Percentiles rank a stretch among this genome's conserved stretches.
These are phyloP conservation scores for Xylaria sp. DNA, from an alignment of 2,329 filamentous ascomycete species.

Conservation along the genomic window DNA sequence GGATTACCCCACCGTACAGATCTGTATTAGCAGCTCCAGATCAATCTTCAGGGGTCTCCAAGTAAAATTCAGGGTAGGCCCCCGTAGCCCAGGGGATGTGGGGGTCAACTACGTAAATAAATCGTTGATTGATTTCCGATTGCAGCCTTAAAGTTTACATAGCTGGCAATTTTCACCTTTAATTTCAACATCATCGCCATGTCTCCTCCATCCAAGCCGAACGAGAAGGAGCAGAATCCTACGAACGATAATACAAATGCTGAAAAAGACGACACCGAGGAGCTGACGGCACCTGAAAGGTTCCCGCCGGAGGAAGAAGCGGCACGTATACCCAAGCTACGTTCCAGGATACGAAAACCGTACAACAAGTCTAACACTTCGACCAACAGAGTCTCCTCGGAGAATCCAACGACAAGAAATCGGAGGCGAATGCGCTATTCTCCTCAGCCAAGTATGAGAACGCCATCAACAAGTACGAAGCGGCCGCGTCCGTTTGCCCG, in stretches of 20 bases:
- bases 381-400: slow-evolving; percentile 61
- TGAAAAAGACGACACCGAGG: slow-evolving; percentile 28
- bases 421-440: slow-evolving; percentile 80
- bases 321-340: slow-evolving; percentile 42
- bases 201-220: slow-evolving; percentile 7
- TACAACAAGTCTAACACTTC: slow-evolving; percentile 2
- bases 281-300: slow-evolving; percentile 38
- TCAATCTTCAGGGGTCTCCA: neutral
- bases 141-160: neutral
- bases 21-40: neutral
- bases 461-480: slow-evolving; percentile 81
- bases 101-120: neutral
- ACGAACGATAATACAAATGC: slow-evolving; percentile 16
- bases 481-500: slow-evolving; percentile 77
- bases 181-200: slow-evolving; percentile 10
- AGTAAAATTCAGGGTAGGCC: too few species aligned
- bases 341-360: neutral
- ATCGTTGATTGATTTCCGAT: neutral
- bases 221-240: slow-evolving; percentile 15
- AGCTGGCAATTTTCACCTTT: neutral
- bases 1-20: neutral
- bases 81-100: neutral
- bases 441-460: slow-evolving; percentile 69
- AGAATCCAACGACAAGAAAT: slow-evolving; percentile 74
- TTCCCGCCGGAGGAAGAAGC: slow-evolving; percentile 62